Evolutionary conservation across 805 yeast species (phyloP), one percentile per base, ranked within the genome.

Genomic region (Myxozyma lipomycoides): DNA sequence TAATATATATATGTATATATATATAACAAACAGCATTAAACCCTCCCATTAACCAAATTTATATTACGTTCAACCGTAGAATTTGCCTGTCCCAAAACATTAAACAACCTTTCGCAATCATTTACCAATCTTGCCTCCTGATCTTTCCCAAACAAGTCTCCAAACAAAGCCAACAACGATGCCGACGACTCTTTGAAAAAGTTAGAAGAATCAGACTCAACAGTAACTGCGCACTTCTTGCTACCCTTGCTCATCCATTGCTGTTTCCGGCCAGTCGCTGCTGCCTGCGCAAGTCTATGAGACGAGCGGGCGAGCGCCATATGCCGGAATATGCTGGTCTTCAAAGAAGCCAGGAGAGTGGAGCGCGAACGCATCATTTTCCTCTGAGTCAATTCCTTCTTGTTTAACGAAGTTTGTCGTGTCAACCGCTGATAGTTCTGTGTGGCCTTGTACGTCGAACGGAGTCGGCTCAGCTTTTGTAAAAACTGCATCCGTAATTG

Each of bases 401-500:
- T 4, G n/a, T n/a, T n/a, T n/a, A n/a, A n/a, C n/a, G n/a, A n/a
- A n/a, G n/a, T n/a, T n/a, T n/a, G n/a, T n/a, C n/a, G n/a, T n/a
- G n/a, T n/a, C n/a, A n/a, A n/a, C 23, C 32, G 18, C 22, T n/a
- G 26, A 19, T 32, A 6, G 23, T n/a, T 18, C 6, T 21, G 19
- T n/a, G 28, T 22, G 32, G 25, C 23, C 9, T n/a, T 28, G 46
- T 22, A n/a, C 15, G 23, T 19, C 21, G 34, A 30, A 36, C n/a
- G 26, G 34, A 21, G 43, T 10, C 26, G 38, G 19, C 24, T n/a
- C 5, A 18, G 24, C 7, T 38, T 9, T 35, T 30, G 38, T 9
- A 30, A 10, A 7, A 35, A 32, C 73, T 90, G 91, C 58, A 97
- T 78, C 49, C 97, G 97, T 34, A 96, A 96, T 53, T 90, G 73